Conservation (phyloP, 2,329 filamentous ascomycete genomes). For the Colletotrichum zoysiae region DNA sequence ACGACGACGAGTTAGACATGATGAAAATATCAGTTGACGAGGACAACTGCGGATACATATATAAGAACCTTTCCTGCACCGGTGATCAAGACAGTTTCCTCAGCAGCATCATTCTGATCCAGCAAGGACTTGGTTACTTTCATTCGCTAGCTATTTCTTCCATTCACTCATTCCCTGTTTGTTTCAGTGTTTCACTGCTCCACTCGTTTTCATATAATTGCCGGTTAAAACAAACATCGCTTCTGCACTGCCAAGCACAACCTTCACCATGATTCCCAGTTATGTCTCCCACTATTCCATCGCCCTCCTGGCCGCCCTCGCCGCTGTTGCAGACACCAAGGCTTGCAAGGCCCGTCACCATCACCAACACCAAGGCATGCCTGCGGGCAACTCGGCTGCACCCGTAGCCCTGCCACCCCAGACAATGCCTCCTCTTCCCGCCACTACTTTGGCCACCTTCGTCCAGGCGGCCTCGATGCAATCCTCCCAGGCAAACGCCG, state of each 20-base stretch:
- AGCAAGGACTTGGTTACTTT: not conserved
- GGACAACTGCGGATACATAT: not conserved
- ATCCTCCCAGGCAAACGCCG: not conserved
- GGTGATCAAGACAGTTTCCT: not conserved
- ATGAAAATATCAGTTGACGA: not conserved
- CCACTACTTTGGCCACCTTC: not conserved
- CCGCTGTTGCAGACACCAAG: not conserved
- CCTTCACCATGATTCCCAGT: not conserved
- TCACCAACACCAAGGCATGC: not conserved
- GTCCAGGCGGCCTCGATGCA: not conserved
- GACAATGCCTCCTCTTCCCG: not conserved
- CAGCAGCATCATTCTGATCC: not conserved
- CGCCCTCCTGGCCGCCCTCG: not conserved
- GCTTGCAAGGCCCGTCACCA: not conserved
- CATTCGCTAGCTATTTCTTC: not conserved
- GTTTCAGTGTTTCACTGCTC: not conserved
- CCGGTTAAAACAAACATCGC: not conserved
- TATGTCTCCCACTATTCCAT: not conserved
- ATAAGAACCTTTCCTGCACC: not conserved
- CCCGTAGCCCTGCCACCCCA: not conserved
- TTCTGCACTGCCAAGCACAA: not conserved
- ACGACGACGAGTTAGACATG: not conserved
- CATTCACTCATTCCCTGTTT: not conserved
- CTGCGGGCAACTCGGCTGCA: not conserved
- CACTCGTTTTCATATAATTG: not conserved